phyloP scores from a whole-genome alignment of 192 early-diverging fungal genomes.

The Entomortierella lignicola region DNA sequence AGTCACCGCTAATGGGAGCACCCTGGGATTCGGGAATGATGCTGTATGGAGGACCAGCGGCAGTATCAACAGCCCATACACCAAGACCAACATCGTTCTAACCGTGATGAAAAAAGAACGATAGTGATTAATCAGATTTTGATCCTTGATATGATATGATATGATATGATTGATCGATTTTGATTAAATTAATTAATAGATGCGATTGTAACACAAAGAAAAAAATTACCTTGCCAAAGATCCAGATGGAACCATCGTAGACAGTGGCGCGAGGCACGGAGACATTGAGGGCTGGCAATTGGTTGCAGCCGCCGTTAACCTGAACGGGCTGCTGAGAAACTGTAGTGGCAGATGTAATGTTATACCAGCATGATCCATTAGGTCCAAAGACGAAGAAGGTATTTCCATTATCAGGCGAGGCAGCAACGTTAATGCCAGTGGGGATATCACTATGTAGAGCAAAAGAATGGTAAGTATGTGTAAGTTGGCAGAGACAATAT shows the following conservation, averaged over 20 bases:
- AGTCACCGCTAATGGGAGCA: slow-evolving; percentile 32
- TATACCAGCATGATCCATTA: slow-evolving; percentile 39
- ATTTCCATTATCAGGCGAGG: slow-evolving; percentile 29
- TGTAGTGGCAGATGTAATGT: slow-evolving; percentile 24
- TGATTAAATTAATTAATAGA: too few relatives aligned
- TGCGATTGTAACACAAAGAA: too few relatives aligned
- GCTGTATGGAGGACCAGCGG: slow-evolving; percentile 23
- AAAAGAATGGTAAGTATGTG: background rate
- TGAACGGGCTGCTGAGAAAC: slow-evolving; percentile 23
- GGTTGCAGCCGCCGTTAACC: slow-evolving; percentile 30
- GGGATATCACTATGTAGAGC: slow-evolving; percentile 30
- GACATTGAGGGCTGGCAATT: slow-evolving; percentile 31
- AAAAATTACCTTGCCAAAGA: slow-evolving; percentile 52
- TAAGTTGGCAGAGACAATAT: too few relatives aligned
- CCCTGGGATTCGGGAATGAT: slow-evolving; percentile 43
- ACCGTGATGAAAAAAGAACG: background rate
- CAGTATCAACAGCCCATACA: slow-evolving; percentile 39
- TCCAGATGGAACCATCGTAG: slow-evolving; percentile 33
- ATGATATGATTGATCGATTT: too few relatives aligned
- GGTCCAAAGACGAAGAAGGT: slow-evolving; percentile 49
- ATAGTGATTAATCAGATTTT: background rate
- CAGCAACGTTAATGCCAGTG: slow-evolving; percentile 33
- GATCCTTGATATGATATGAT: too few relatives aligned
- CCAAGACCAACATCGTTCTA: slow-evolving; percentile 51
- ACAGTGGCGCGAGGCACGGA: slow-evolving; percentile 23